These are phyloP conservation scores for Arthrobotrys entomopaga DNA, from an alignment of 2,329 filamentous ascomycete species.

Conservation along the genomic window DNA sequence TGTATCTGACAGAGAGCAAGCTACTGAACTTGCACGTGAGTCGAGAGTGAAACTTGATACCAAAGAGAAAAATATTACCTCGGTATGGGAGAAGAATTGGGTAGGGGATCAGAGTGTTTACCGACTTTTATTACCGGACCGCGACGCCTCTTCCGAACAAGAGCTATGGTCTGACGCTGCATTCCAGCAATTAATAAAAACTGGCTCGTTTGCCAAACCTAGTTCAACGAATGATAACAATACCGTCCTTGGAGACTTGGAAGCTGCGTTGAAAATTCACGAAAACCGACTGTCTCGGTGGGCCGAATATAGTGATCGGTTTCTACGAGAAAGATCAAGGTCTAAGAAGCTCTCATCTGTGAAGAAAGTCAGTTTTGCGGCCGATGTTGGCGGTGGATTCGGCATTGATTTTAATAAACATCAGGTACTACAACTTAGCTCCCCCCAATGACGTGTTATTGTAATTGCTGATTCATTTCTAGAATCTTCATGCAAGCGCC, in stretches of 20 bases:
- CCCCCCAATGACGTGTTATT: neutral
- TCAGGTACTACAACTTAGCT: slow-evolving; percentile 34
- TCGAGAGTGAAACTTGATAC: slow-evolving; percentile 23
- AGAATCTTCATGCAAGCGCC: slow-evolving; percentile 51
- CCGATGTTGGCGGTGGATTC: slow-evolving; percentile 48
- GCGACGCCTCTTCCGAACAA: slow-evolving; percentile 55
- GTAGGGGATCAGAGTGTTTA: slow-evolving; percentile 58
- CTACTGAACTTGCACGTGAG: slow-evolving; percentile 32
- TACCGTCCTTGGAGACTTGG: slow-evolving; percentile 55
- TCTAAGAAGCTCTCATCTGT: slow-evolving; percentile 24
- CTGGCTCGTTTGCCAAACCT: slow-evolving; percentile 52
- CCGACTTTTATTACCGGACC: slow-evolving; percentile 56
- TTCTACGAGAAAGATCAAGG: slow-evolving; percentile 37
- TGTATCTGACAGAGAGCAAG: slow-evolving; percentile 29
- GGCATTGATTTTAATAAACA: slow-evolving; percentile 52
- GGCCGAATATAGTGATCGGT: slow-evolving; percentile 39
- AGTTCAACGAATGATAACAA: slow-evolving; percentile 11
- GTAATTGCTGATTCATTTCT: neutral
- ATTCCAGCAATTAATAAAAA: slow-evolving; percentile 56
- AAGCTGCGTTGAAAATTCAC: slow-evolving; percentile 50
- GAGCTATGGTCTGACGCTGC: slow-evolving; percentile 58
- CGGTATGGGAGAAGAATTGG: slow-evolving; percentile 59
- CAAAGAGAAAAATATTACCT: slow-evolving; percentile 56
- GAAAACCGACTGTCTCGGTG: slow-evolving; percentile 35
- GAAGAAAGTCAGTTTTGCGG: slow-evolving; percentile 52